Evolutionary conservation across 2,329 filamentous ascomycete genomes (phyloP).

Genomic region (Alternaria sp.): DNA sequence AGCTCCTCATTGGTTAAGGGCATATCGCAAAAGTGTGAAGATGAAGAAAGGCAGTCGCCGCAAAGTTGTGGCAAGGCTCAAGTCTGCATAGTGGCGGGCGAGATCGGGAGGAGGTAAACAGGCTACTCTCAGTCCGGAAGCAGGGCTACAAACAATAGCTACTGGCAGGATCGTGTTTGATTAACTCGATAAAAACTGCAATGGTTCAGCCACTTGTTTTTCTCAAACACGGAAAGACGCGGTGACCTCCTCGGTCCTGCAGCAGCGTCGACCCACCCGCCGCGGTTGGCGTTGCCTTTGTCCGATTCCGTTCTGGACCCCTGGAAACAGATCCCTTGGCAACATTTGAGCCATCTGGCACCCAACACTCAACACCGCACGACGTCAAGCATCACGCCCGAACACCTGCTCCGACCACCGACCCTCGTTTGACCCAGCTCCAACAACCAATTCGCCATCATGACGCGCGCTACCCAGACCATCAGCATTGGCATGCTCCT

Average conservation of each 20-base stretch:
- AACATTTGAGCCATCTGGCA: conserved; percentile 40
- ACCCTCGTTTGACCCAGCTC: conserved; percentile 24
- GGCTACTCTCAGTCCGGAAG: conserved; percentile 6
- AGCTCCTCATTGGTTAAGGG: conserved; percentile 25
- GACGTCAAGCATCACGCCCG: conserved; percentile 19
- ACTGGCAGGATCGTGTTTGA: conserved; percentile 1
- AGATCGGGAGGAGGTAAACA: conserved; percentile 10
- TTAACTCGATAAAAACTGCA: conserved; percentile 14
- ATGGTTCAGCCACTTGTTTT: conserved; percentile 21
- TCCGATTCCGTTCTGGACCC: conserved; percentile 28
- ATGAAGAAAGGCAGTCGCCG: conserved; percentile 14
- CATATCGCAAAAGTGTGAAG: conserved; percentile 24
- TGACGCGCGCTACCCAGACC: conserved; percentile 95
- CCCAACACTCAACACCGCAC: conserved; percentile 28
- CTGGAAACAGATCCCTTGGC: conserved; percentile 36
- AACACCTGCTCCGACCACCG: conserved; percentile 27
- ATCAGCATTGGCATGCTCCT: conserved; percentile 87
- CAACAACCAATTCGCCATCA: conserved; percentile 57
- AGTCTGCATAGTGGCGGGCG: conserved; percentile 18
- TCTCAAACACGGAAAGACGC: conserved; percentile 11
- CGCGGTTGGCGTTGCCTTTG: conserved; percentile 21
- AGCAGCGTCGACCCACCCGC: conserved; percentile 19
- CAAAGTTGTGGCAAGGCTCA: conserved; percentile 16
- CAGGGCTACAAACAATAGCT: conserved; percentile 5
- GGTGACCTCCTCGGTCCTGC: conserved; percentile 9